Evolutionary conservation across 768 basidiomycete genomes (phyloP).

Genomic region (Tremella fuciformis): DNA sequence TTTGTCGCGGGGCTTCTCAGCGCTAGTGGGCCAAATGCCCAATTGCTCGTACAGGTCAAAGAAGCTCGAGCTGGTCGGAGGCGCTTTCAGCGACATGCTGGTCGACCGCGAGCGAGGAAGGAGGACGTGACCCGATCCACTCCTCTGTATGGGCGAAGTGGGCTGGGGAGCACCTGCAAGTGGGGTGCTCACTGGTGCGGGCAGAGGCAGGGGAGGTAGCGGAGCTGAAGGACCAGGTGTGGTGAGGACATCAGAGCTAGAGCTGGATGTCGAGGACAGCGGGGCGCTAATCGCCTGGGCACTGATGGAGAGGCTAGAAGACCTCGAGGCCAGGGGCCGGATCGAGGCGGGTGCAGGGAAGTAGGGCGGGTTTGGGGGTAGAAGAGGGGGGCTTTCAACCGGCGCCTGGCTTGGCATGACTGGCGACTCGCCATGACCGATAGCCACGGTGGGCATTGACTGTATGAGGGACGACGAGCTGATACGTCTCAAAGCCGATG

Average conservation of each 20-base stretch:
- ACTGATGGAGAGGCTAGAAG: too few species aligned
- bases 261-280: conserved; percentile 16
- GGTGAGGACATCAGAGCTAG: conserved; percentile 9
- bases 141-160: conserved; percentile 8
- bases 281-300: background rate
- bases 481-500: conserved; percentile 1
- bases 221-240: conserved; percentile 13
- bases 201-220: conserved; percentile 13
- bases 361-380: conserved; percentile 43
- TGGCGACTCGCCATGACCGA: background rate
- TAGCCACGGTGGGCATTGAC: background rate
- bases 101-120: conserved; percentile 42
- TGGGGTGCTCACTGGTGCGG: conserved; percentile 20
- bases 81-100: conserved; percentile 43
- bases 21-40: conserved; percentile 45
- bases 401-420: conserved; percentile 8
- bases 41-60: conserved; percentile 50
- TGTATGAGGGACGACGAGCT: background rate
- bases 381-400: conserved; percentile 40
- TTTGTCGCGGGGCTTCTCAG: conserved; percentile 13
- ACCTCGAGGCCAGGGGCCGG: background rate
- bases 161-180: conserved; percentile 9
- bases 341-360: conserved; percentile 21
- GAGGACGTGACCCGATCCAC: conserved; percentile 27
- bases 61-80: conserved; percentile 45